These are phyloP conservation scores for Aspergillus ochraceoroseus DNA, from an alignment of 2,329 filamentous ascomycete species.

Conservation along the genomic window DNA sequence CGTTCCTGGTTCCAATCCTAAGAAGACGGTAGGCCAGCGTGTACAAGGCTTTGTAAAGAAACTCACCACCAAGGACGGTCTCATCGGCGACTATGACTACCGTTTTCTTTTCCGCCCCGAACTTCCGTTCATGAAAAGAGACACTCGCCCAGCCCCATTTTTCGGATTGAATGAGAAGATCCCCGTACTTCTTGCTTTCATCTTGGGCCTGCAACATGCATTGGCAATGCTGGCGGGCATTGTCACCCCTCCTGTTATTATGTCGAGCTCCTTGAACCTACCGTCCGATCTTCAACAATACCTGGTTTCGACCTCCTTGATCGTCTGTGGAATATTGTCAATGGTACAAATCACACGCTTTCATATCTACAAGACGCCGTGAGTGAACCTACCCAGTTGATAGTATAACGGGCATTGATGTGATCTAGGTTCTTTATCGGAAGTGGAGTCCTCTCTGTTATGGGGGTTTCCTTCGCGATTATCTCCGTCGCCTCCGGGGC, in stretches of 20 bases:
- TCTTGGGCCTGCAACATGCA: constrained; percentile 66
- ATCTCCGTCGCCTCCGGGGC: constrained; percentile 61
- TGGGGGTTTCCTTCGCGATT: constrained; percentile 63
- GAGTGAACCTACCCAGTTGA: no score
- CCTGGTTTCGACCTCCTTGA: constrained; percentile 63
- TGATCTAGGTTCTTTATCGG: constrained; percentile 60
- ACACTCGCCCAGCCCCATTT: constrained; percentile 56
- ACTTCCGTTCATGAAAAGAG: constrained; percentile 72
- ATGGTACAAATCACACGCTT: constrained; percentile 63
- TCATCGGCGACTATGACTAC: constrained; percentile 87
- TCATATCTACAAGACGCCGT: constrained; percentile 53
- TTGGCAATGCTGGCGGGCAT: constrained; percentile 59
- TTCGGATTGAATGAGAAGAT: constrained; percentile 66
- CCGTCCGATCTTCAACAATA: constrained; percentile 54
- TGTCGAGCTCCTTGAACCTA: constrained; percentile 3
- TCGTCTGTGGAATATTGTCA: constrained; percentile 62
- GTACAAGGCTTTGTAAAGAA: neutral
- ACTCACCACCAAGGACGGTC: constrained; percentile 50
- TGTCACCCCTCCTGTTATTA: constrained; percentile 9
- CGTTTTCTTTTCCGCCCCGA: constrained; percentile 76
- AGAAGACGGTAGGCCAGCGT: neutral
- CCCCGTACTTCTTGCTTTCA: constrained; percentile 60
- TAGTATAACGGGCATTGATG: no score
- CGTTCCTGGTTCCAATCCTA: constrained; percentile 1
- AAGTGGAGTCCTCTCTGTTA: constrained; percentile 63